phyloP scores from a whole-genome alignment of 2,329 filamentous ascomycete species.

The Trichoderma atroviride region DNA sequence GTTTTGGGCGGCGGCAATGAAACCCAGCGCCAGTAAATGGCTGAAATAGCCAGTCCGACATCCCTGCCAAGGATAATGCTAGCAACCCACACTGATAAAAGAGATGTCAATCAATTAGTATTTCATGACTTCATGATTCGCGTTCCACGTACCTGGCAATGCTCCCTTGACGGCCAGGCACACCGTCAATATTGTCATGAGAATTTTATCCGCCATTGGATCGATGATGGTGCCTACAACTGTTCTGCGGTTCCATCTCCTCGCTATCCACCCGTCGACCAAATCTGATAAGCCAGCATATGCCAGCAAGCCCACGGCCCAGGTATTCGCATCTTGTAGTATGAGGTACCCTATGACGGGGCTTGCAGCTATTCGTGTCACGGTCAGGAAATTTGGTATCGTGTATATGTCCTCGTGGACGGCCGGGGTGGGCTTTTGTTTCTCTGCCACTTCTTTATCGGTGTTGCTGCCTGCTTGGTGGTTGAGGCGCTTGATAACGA shows the following conservation, averaged over 20 bases:
- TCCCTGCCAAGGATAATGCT: conserved; percentile 90
- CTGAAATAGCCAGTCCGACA: conserved; percentile 77
- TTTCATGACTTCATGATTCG: not conserved
- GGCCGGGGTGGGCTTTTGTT: not conserved
- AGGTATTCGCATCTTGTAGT: conserved; percentile 76
- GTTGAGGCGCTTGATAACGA: not conserved
- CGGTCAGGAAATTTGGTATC: conserved; percentile 89
- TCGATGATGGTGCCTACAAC: conserved; percentile 95
- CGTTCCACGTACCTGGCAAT: conserved; percentile 66
- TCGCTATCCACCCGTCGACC: conserved; percentile 91
- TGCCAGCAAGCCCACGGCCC: conserved; percentile 82
- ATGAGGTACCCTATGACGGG: conserved; percentile 88
- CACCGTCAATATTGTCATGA: conserved; percentile 92
- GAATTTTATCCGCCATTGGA: conserved; percentile 92
- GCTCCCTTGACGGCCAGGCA: conserved; percentile 81
- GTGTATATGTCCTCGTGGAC: conserved; percentile 94
- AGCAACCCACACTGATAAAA: conserved; percentile 72
- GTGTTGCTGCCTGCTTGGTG: conserved; percentile 27
- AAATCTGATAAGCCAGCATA: conserved; percentile 92
- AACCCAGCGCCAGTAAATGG: conserved; percentile 95
- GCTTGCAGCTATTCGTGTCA: conserved; percentile 79
- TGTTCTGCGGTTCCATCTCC: conserved; percentile 83
- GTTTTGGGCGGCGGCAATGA: conserved; percentile 93
- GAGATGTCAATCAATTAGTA: not conserved
- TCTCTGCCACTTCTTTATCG: not conserved